Evolutionary conservation across 768 basidiomycete genomes (phyloP).

Genomic region (Ephemerocybe angulata): DNA sequence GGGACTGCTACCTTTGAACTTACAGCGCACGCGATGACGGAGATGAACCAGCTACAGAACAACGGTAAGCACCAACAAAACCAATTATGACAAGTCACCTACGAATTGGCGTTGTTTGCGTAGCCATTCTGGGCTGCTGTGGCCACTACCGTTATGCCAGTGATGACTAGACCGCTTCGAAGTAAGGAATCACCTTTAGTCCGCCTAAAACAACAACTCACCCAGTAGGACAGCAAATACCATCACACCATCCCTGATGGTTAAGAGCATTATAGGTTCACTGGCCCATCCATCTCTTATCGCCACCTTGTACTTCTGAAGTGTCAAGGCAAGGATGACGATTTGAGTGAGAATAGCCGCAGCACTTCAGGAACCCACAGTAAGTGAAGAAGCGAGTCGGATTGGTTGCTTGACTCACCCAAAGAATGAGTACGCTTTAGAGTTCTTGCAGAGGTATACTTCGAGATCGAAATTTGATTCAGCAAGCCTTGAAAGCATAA

Average conservation of each 20-base stretch:
- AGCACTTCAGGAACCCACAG: slow-evolving; percentile 14
- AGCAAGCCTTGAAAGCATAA: slow-evolving; percentile 19
- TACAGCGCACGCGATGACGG: slow-evolving; percentile 26
- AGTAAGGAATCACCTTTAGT: not conserved
- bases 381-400: no score
- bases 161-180: slow-evolving; percentile 14
- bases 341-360: slow-evolving; percentile 27
- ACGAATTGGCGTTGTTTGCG: slow-evolving; percentile 26
- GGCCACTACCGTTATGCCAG: not conserved
- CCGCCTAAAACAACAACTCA: slow-evolving; percentile 16
- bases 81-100: slow-evolving; percentile 3
- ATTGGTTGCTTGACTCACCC: no score
- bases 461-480: slow-evolving; percentile 15
- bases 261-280: no score
- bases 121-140: slow-evolving; percentile 17
- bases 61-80: not conserved
- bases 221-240: slow-evolving; percentile 33
- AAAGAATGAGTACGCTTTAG: slow-evolving; percentile 24
- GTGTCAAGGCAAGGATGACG: slow-evolving; percentile 28
- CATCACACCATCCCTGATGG: no score
- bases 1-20: not conserved
- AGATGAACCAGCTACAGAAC: slow-evolving; percentile 24
- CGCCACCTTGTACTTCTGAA: slow-evolving; percentile 32
- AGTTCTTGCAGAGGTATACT: slow-evolving; percentile 18
- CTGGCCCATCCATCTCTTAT: slow-evolving; percentile 38